phyloP scores from a whole-genome alignment of 768 basidiomycete species.

The Hemileccinum rubropunctum region DNA sequence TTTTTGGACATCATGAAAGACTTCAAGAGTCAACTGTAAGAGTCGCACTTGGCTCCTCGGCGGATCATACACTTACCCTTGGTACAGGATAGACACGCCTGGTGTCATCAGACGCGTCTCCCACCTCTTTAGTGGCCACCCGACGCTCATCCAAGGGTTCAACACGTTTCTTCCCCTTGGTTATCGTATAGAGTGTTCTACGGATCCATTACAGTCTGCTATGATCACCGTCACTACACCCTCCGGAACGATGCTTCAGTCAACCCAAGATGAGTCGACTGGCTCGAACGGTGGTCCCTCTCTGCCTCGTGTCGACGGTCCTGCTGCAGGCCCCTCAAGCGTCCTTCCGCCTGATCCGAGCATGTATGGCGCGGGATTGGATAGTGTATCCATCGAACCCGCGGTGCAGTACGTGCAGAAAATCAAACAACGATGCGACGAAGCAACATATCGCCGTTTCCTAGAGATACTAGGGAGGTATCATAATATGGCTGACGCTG shows the following conservation, averaged over 20 bases:
- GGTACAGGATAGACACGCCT: conserved; percentile 87
- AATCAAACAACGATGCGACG: conserved; percentile 91
- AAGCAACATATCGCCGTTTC: conserved; percentile 81
- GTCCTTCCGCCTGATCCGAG: conserved; percentile 18
- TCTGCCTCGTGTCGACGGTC: conserved; percentile 18
- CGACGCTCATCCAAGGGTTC: conserved; percentile 92
- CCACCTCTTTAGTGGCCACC: conserved; percentile 87
- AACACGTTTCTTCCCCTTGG: conserved; percentile 96
- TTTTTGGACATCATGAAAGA: conserved; percentile 75
- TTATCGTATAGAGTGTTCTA: conserved; percentile 85
- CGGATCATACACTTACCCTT: not conserved
- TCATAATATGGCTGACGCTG: conserved; percentile 56
- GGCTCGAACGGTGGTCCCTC: conserved; percentile 40
- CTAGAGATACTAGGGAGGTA: conserved; percentile 70
- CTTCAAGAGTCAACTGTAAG: conserved; percentile 63
- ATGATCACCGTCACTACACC: conserved; percentile 80
- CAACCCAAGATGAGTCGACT: conserved; percentile 44
- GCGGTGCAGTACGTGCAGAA: conserved; percentile 96
- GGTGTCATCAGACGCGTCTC: conserved; percentile 97
- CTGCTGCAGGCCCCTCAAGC: conserved; percentile 5
- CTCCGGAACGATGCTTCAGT: conserved; percentile 59
- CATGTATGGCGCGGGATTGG: conserved; percentile 32
- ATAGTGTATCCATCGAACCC: conserved; percentile 56
- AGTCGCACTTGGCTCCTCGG: conserved; percentile 1
- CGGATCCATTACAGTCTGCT: conserved; percentile 58